Percentiles rank a stretch among this genome's conserved stretches.
These are phyloP conservation scores for Nannochloropsis granulata DNA, from an alignment of 108 stramenopile genomes.

Conservation along the genomic window DNA sequence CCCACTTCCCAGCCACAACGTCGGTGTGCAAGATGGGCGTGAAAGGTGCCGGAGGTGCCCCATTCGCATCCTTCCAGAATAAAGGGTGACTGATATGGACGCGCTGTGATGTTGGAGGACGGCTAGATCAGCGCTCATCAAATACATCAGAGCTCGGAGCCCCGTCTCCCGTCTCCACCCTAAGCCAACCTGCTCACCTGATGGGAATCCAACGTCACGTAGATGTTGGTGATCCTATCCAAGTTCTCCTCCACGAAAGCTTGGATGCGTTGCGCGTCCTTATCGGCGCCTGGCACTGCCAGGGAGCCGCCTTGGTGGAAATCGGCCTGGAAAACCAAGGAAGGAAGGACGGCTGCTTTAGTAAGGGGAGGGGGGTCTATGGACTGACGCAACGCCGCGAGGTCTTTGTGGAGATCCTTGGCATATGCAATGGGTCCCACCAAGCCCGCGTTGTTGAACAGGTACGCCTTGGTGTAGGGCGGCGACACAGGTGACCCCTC, in stretches of 20 bases:
- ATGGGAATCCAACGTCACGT: constrained; percentile 80
- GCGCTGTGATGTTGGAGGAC: background rate
- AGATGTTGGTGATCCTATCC: constrained; percentile 48
- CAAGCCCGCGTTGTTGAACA: constrained; percentile 40
- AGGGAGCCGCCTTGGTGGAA: constrained; percentile 83
- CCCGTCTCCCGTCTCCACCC: background rate
- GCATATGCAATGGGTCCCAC: constrained; percentile 19
- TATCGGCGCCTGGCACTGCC: constrained; percentile 60
- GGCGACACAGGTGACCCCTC: background rate
- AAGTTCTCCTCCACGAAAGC: constrained; percentile 41
- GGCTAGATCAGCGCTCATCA: too few species aligned
- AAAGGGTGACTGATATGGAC: constrained; percentile 79
- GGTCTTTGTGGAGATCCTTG: background rate
- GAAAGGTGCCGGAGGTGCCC: constrained; percentile 56
- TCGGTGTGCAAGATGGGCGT: constrained; percentile 58
- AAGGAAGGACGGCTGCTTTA: background rate
- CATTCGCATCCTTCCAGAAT: constrained; percentile 50
- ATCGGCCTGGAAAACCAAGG: constrained; percentile 49
- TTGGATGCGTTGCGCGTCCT: constrained; percentile 62
- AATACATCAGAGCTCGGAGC: background rate
- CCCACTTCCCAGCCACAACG: constrained; percentile 47
- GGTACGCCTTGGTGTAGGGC: constrained; percentile 9
- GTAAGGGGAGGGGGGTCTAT: too few species aligned
- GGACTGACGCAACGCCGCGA: background rate
- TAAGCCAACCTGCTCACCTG: constrained; percentile 24